A percentile compares a stretch with the other conserved stretches of the same genome.
Evolutionary conservation across 768 basidiomycete species (phyloP).

Genomic region (Psilocybe tampanensis): DNA sequence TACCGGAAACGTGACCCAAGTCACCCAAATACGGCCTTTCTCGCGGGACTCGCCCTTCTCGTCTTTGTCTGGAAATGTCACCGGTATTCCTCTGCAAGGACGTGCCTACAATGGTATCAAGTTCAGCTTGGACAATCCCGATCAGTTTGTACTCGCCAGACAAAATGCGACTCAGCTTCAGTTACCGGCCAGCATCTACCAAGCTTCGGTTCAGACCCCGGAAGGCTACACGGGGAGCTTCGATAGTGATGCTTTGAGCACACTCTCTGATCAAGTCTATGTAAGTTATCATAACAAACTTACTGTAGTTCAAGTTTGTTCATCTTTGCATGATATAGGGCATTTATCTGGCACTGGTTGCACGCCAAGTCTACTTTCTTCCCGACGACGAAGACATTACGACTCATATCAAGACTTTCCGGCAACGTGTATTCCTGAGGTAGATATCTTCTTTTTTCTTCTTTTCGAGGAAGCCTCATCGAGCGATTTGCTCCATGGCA

Average conservation of each 20-base stretch:
- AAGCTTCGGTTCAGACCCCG: slow-evolving; percentile 41
- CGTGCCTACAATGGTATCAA: slow-evolving; percentile 56
- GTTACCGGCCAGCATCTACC: slow-evolving; percentile 54
- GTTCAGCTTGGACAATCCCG: slow-evolving; percentile 45
- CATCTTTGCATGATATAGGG: slow-evolving; percentile 26
- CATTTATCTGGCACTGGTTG: slow-evolving; percentile 52
- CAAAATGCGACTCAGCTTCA: slow-evolving; percentile 47
- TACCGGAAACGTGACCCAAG: slow-evolving; percentile 43
- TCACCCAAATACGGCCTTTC: slow-evolving; percentile 43
- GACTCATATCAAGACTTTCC: slow-evolving; percentile 44
- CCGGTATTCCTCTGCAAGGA: slow-evolving; percentile 44
- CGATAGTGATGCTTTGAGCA: slow-evolving; percentile 35
- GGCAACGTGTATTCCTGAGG: slow-evolving; percentile 53
- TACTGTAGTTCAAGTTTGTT: neutral
- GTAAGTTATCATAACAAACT: slow-evolving; percentile 34
- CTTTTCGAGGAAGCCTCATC: neutral
- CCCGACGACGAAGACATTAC: slow-evolving; percentile 34
- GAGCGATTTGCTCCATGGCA: slow-evolving; percentile 18
- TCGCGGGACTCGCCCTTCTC: slow-evolving; percentile 40
- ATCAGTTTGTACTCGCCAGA: slow-evolving; percentile 40
- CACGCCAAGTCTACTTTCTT: slow-evolving; percentile 54
- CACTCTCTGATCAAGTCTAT: slow-evolving; percentile 45
- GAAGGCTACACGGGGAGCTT: slow-evolving; percentile 43
- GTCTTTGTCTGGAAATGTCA: slow-evolving; percentile 44
- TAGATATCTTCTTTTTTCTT: slow-evolving; percentile 20